Conservation (phyloP, 1,139 yeast species). For the Hyphopichia fennica region DNA sequence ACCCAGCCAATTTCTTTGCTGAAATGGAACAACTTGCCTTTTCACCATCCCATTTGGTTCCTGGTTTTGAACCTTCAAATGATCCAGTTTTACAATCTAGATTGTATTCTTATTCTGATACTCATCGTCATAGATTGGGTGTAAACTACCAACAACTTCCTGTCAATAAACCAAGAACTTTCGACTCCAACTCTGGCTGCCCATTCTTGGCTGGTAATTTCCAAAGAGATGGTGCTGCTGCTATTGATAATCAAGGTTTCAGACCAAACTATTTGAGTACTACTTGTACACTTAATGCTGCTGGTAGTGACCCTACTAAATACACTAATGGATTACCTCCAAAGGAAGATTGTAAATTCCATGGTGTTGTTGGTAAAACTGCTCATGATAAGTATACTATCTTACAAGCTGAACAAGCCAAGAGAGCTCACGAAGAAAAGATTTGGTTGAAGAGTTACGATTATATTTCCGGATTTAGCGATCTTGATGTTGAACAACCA, state of each 20-base stretch:
- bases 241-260: constrained; percentile 18
- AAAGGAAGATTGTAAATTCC: constrained; percentile 17
- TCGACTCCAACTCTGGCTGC: constrained; percentile 23
- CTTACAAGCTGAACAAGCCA: constrained; percentile 22
- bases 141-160: constrained; percentile 30
- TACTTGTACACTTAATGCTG: constrained; percentile 19
- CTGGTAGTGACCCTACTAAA: constrained; percentile 14
- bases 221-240: constrained; percentile 39
- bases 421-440: constrained; percentile 33
- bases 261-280: constrained; percentile 35
- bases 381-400: constrained; percentile 23
- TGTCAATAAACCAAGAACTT: constrained; percentile 22
- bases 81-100: constrained; percentile 63
- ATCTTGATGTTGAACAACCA: constrained; percentile 46
- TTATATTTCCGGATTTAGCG: constrained; percentile 39
- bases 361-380: constrained; percentile 28
- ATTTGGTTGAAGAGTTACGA: constrained; percentile 38
- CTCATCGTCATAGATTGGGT: constrained; percentile 58
- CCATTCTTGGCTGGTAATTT: constrained; percentile 38
- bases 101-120: constrained; percentile 58
- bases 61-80: constrained; percentile 59
- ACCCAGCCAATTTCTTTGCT: constrained; percentile 57
- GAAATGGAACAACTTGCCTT: constrained; percentile 63
- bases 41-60: constrained; percentile 59
- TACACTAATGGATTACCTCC: constrained; percentile 18